Base-by-base conservation (phyloP, 768 basidiomycete species). In the Coprinellus aureogranulatus region DNA sequence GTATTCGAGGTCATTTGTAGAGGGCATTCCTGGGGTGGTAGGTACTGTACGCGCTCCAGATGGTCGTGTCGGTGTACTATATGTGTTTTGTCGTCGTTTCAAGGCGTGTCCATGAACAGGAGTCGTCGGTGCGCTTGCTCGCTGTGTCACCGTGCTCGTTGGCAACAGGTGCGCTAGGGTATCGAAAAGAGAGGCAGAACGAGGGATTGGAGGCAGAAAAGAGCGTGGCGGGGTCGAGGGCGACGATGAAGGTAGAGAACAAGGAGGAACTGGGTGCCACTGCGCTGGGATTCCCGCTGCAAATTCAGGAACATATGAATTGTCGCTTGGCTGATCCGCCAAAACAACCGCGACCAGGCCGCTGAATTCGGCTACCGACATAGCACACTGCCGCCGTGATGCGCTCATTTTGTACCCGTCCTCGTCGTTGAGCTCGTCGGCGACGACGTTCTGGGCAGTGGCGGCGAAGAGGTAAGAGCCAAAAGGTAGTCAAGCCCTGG, bases 121-220 rank as follows among this genome's bases (percentile, higher is more conserved):
- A 10, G 16, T 44, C 9, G 16, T 44, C 41, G 41, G 20, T n/a
- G 41, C 41, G 8, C 41, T 18, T 6, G 16, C 16, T 18, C 41
- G 41, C 5, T 22, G 41, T n/a, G n/a, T n/a, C n/a, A n/a, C n/a
- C 9, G 41, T 44, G 18, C 5, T 44, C 20, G 8, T 8, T 5
- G 41, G 41, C 20, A 22, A 8, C 20, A 44, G 41, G 41, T 18
- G 20, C 10, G 41, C 41, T 8, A 44, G 18, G 41, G 41, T 8
- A n/a, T 44, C 41, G 30, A 52, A 34, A 30, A 52, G 31, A 11
- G 50, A 52, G 20, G 50, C 50, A n/a, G 50, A 52, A 26, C 27
- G 31, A 20, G 30, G 30, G 27, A 20, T 39, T 14, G 31, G 11
- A 30, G 50, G 27, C 10, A 37, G 31, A 39, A 37, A 52, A 11